A percentile compares a stretch with the other conserved stretches of the same genome.
phyloP scores from a whole-genome alignment of 2,329 filamentous ascomycete species.

The Verticillium isaacii region DNA sequence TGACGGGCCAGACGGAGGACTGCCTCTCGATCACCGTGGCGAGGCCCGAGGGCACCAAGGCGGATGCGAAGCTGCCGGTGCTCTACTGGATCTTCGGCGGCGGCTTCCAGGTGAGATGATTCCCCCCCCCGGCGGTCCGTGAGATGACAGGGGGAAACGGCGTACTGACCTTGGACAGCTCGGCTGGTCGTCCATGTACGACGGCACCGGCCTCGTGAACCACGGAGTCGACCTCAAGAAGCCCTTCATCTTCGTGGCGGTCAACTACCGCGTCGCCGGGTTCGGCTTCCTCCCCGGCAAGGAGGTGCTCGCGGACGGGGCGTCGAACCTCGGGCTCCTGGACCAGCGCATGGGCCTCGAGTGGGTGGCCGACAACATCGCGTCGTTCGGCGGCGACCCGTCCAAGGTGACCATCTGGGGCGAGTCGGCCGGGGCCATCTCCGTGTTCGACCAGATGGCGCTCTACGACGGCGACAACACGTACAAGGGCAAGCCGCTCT shows the following conservation, averaged over 20 bases:
- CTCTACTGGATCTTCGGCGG: constrained; percentile 70
- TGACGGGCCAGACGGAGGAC: constrained; percentile 53
- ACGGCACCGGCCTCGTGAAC: constrained; percentile 40
- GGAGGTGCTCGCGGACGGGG: constrained; percentile 62
- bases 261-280: constrained; percentile 72
- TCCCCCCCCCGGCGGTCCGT: too few species aligned
- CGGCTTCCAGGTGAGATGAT: constrained; percentile 40
- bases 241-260: constrained; percentile 68
- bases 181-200: constrained; percentile 46
- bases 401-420: constrained; percentile 78
- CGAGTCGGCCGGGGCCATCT: constrained; percentile 67
- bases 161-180: constrained; percentile 25
- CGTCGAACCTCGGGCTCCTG: constrained; percentile 65
- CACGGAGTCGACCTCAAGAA: constrained; percentile 45
- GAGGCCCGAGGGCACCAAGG: constrained; percentile 50
- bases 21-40: constrained; percentile 59
- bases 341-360: constrained; percentile 70
- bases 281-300: constrained; percentile 71
- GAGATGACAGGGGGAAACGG: too few species aligned
- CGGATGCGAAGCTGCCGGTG: constrained; percentile 56
- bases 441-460: constrained; percentile 70
- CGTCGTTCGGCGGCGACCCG: constrained; percentile 72
- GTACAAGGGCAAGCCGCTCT: constrained; percentile 71
- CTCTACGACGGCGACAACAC: constrained; percentile 67
- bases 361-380: constrained; percentile 76